Conservation (phyloP, 768 basidiomycete genomes). For the Asterophora parasitica region DNA sequence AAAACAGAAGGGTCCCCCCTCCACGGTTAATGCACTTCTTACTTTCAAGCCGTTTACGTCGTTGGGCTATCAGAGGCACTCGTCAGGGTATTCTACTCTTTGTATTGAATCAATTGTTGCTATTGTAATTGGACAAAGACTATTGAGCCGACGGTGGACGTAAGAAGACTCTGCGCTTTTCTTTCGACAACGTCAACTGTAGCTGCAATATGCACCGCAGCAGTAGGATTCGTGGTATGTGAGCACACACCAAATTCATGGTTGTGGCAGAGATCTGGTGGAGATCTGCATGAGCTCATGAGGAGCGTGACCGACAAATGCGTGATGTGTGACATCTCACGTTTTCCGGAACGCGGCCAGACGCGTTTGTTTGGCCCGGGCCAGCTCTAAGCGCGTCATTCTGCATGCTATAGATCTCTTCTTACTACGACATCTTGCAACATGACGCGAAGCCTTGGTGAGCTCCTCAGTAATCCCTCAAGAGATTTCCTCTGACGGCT, state of each 20-base stretch:
- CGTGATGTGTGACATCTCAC: constrained; percentile 14
- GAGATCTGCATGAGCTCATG: background rate
- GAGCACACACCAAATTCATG: too few species aligned
- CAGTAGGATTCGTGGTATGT: too few species aligned
- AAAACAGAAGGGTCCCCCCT: constrained; percentile 7
- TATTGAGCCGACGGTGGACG: background rate
- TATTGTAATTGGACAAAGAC: background rate
- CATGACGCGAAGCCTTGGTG: constrained; percentile 9
- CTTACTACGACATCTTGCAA: background rate
- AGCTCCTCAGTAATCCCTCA: background rate
- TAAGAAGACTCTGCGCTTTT: too few species aligned
- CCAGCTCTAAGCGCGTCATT: background rate
- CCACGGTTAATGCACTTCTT: constrained; percentile 2
- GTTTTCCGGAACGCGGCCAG: constrained; percentile 19
- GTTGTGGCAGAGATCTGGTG: too few species aligned
- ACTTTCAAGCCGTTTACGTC: background rate
- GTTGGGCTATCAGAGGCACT: too few species aligned
- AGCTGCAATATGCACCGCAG: too few species aligned
- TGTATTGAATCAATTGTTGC: background rate
- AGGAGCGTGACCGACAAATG: background rate
- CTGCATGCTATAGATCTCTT: background rate
- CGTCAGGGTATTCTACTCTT: background rate
- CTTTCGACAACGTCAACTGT: too few species aligned
- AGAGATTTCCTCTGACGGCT: background rate
- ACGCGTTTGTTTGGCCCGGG: constrained; percentile 18